Base-by-base conservation (phyloP, 306 rosid genomes). In the Prunus dulcis region DNA sequence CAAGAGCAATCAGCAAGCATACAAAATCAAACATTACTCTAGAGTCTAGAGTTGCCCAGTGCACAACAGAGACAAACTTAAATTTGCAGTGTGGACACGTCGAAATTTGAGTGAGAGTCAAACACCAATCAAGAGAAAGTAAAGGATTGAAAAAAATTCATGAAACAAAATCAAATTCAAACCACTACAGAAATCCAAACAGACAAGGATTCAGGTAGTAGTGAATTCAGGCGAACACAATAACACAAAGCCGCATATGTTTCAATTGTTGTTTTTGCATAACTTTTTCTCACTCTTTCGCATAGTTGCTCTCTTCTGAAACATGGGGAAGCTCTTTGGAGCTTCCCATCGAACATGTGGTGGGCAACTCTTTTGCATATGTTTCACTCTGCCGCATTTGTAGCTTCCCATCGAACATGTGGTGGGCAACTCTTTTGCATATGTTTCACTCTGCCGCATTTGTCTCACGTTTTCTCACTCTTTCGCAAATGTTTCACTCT, bases 141-240 rank as follows among this genome's bases (percentile, higher is more conserved):
- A 27, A 17, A 45, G 45, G 62, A 52, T 13, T 23, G 12, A 80
- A 75, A 53, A 27, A 25, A 80, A 79, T 18, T 51, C 15, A 83
- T 57, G 25, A 30, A 73, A 71, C 34, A 47, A 83, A 90, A 80
- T 74, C 76, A 83, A 75, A 70, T 80, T 82, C 84, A 79, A 83
- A 53, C 81, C 78, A 72, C 63, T 67, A 55, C 64, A 82, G 78
- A 79, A 38, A 71, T 58, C 75, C 67, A 72, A 55, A 58, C 45
- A 71, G 79, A 81, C 81, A 82, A 76, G 62, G 81, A 65, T 41
- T 68, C 53, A 78, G 74, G 70, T n/a, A 64, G 64, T 79, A 73
- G 78, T 67, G 65, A 77, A 84, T 79, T 85, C 67, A 62, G 69
- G n/a, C 61, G 80, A 83, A 83, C 82, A 81, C 64, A 74, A 67